These are phyloP conservation scores for Malus orientalis DNA, from an alignment of 306 rosid species.

Conservation along the genomic window DNA sequence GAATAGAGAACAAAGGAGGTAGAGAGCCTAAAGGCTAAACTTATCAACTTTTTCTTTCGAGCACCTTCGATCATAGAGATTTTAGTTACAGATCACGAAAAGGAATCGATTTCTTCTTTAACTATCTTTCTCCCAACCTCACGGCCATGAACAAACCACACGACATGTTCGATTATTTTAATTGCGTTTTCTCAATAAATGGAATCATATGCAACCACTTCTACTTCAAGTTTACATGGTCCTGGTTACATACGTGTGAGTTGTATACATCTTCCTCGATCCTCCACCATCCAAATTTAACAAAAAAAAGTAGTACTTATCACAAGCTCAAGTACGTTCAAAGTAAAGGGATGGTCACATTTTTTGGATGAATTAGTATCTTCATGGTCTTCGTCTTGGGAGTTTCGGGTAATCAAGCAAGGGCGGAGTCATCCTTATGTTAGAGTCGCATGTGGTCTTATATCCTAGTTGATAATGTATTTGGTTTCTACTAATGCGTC, in stretches of 20 bases:
- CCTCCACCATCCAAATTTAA: slow-evolving; percentile 38
- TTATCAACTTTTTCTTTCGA: background rate
- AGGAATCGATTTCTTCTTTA: slow-evolving; percentile 9
- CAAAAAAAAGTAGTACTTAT: slow-evolving; percentile 21
- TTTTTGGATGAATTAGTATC: slow-evolving; percentile 8
- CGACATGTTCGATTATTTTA: slow-evolving; percentile 29
- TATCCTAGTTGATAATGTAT: no score
- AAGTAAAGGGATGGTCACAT: slow-evolving; percentile 8
- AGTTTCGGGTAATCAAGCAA: slow-evolving; percentile 8
- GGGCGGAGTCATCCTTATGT: no score
- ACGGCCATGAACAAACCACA: slow-evolving; percentile 32
- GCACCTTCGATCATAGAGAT: background rate
- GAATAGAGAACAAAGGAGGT: background rate
- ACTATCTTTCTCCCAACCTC: background rate
- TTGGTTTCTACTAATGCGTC: no score
- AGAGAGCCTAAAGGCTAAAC: background rate
- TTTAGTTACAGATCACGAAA: slow-evolving; percentile 7
- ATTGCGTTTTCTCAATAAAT: slow-evolving; percentile 21
- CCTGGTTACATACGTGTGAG: slow-evolving; percentile 23
- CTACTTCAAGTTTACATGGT: slow-evolving; percentile 34
- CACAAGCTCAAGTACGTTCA: slow-evolving; percentile 35
- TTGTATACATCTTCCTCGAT: slow-evolving; percentile 35
- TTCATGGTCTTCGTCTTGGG: slow-evolving; percentile 6
- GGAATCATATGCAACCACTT: slow-evolving; percentile 6
- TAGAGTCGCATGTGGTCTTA: no score